Base-by-base conservation (phyloP, 208 protist species). In the Tetramitus jugosus region DNA sequence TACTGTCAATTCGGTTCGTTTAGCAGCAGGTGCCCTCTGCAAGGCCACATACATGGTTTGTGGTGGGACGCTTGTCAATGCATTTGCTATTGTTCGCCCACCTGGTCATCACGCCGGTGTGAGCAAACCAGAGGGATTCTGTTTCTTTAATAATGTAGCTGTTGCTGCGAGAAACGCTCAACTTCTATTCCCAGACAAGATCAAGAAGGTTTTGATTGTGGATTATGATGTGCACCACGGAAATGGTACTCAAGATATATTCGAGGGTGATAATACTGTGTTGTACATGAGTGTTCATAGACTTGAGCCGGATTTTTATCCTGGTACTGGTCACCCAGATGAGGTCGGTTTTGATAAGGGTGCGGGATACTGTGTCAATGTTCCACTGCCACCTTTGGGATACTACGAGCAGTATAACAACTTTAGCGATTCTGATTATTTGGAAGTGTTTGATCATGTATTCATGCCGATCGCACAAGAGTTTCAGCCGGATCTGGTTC, bases 141-240 rank as follows among this genome's bases (percentile, higher is more conserved):
- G 92, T 84, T 87, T 94, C 39, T 94, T 91, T 78, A 94, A 94
- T 82, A 94, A 94, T 76, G 91, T 93, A 33, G 92, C 91, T 0
- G 90, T 94, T 0, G 92, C 91, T 1, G 92, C 89, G 0, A 85
- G 91, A 33, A 87, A 81, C 20, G 89, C 88, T 10, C 92, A 94
- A 83, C 76, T 83, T 62, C 80, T 85, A 43, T 46, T 90, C 49
- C 53, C 17, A 14, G 37, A 49, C 2, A 31, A 35, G 4, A 3
- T 74, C 29, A n/a, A 46, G 85, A 86, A 86, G 0, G 86, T 95
- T 29, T 74, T 96, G 1, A 93, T 97, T 46, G 31, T 97, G 45
- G 94, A 97, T 82, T 97, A 92, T 93, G 94, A 97, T 78, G 90
- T 96, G 13, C 93, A 97, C 62, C 93, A 98, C 84, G 91, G 95